Conservation (phyloP, 2,329 filamentous ascomycete species). For the Alternaria brassicicola region DNA sequence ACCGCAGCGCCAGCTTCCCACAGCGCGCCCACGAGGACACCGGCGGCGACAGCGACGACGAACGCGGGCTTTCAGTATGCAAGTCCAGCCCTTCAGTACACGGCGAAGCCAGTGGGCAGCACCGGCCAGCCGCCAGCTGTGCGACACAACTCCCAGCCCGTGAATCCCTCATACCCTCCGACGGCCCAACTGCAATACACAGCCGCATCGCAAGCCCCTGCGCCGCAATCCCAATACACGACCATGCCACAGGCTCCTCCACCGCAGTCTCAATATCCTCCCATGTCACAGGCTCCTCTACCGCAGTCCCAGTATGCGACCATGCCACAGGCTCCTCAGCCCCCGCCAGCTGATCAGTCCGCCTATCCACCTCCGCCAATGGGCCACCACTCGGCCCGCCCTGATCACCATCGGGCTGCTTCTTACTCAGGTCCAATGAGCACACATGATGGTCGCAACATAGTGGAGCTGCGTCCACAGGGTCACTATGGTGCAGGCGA, state of each 20-base stretch:
- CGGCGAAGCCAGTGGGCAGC: conserved; percentile 46
- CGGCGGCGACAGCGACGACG: conserved; percentile 16
- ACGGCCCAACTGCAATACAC: conserved; percentile 13
- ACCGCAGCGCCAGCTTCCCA: conserved; percentile 33
- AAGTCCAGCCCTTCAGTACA: conserved; percentile 51
- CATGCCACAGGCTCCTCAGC: conserved; percentile 32
- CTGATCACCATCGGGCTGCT: conserved; percentile 31
- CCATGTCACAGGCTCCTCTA: conserved; percentile 10
- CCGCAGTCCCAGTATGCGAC: conserved; percentile 27
- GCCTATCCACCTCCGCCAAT: conserved; percentile 41
- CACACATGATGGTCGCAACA: conserved; percentile 40
- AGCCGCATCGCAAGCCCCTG: conserved; percentile 10
- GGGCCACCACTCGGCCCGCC: conserved; percentile 34
- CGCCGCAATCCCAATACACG: conserved; percentile 25
- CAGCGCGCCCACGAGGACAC: conserved; percentile 28
- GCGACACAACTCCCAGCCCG: conserved; percentile 35
- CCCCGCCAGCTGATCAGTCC: conserved; percentile 26
- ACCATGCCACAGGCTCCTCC: conserved; percentile 34
- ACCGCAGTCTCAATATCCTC: conserved; percentile 12
- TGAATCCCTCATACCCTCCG: conserved; percentile 24
- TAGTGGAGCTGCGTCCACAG: conserved; percentile 52
- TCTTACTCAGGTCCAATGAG: conserved; percentile 28
- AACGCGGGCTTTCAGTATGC: conserved; percentile 49
- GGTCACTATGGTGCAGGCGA: conserved; percentile 36
- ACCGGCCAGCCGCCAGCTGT: conserved; percentile 30